A percentile compares a stretch with the other conserved stretches of the same genome.
Evolutionary conservation across 495 filamentous ascomycete genomes (phyloP).

Genomic region (Trichoderma parareesei): DNA sequence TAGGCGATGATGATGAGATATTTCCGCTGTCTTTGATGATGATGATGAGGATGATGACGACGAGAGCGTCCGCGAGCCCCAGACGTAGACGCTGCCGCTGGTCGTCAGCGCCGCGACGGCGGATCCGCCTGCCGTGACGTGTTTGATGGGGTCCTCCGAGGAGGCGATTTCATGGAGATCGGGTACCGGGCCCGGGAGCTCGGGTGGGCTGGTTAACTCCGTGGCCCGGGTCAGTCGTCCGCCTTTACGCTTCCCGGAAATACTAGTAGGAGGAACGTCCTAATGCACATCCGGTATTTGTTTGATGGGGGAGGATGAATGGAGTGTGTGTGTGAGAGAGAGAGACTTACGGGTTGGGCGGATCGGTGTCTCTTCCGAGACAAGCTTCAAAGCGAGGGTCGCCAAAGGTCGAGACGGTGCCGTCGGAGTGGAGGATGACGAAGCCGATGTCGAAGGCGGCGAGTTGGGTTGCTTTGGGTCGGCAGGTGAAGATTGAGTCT

Average conservation of each 20-base stretch:
- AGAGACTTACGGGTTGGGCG: constrained; percentile 22
- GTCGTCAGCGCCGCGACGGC: constrained; percentile 47
- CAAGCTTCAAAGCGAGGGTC: constrained; percentile 45
- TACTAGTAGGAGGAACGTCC: no score
- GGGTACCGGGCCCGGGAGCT: constrained; percentile 33
- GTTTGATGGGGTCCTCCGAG: constrained; percentile 39
- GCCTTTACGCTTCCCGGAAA: no score
- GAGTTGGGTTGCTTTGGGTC: constrained; percentile 33
- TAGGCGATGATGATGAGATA: not conserved
- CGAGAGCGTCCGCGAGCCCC: constrained; percentile 39
- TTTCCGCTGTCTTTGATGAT: constrained; percentile 11
- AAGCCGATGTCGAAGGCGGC: constrained; percentile 45
- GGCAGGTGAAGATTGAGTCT: constrained; percentile 2
- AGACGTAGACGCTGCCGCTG: constrained; percentile 54
- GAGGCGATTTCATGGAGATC: constrained; percentile 39
- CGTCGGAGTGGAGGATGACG: constrained; percentile 37
- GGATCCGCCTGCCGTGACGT: constrained; percentile 48
- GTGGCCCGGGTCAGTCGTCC: not conserved
- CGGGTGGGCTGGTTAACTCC: constrained; percentile 27
- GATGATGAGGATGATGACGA: not conserved
- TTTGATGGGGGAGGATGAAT: constrained; percentile 10
- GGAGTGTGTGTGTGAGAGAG: not conserved
- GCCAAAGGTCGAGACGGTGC: constrained; percentile 51
- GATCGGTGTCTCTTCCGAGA: constrained; percentile 34
- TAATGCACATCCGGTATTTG: not conserved